A percentile compares a stretch with the other conserved stretches of the same genome.
These are phyloP conservation scores for Stropharia rugosoannulata DNA, from an alignment of 768 basidiomycete species.

Conservation along the genomic window DNA sequence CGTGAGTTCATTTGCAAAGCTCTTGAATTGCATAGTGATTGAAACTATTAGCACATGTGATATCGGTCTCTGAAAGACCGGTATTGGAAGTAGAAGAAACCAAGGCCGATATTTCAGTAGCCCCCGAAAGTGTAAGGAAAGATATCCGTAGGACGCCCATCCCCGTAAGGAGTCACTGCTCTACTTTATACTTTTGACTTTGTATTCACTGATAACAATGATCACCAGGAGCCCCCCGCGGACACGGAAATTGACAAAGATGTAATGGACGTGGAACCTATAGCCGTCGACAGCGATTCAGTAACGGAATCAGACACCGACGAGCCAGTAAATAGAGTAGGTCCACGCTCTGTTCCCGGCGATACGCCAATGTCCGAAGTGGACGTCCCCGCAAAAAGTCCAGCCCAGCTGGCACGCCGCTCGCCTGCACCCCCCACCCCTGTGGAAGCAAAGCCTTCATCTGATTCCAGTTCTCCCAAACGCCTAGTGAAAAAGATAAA, in stretches of 20 bases:
- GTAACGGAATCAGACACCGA: constrained; percentile 47
- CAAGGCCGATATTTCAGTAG: constrained; percentile 9
- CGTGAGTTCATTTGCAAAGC: constrained; percentile 45
- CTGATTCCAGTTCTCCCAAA: constrained; percentile 51
- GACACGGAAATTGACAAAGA: constrained; percentile 7
- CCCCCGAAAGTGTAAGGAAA: constrained; percentile 9
- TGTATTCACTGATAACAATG: not conserved
- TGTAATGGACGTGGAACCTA: not conserved
- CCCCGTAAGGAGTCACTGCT: constrained; percentile 13
- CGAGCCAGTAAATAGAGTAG: constrained; percentile 8
- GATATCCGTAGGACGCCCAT: not conserved
- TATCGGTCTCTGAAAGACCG: constrained; percentile 43
- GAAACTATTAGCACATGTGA: constrained; percentile 47
- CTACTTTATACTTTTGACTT: not conserved
- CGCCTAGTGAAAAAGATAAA: constrained; percentile 51
- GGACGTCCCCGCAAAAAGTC: constrained; percentile 2
- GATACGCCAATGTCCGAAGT: constrained; percentile 7
- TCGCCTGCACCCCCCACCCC: constrained; percentile 4
- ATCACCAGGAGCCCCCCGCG: constrained; percentile 4
- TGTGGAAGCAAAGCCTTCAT: constrained; percentile 24
- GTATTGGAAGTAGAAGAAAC: constrained; percentile 30
- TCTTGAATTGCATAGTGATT: constrained; percentile 11
- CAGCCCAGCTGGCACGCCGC: constrained; percentile 9
- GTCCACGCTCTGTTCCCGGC: constrained; percentile 1
- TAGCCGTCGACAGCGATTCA: constrained; percentile 34